These are phyloP conservation scores for Mucor saturninus DNA, from an alignment of 371 early-diverging fungal species.

Conservation along the genomic window DNA sequence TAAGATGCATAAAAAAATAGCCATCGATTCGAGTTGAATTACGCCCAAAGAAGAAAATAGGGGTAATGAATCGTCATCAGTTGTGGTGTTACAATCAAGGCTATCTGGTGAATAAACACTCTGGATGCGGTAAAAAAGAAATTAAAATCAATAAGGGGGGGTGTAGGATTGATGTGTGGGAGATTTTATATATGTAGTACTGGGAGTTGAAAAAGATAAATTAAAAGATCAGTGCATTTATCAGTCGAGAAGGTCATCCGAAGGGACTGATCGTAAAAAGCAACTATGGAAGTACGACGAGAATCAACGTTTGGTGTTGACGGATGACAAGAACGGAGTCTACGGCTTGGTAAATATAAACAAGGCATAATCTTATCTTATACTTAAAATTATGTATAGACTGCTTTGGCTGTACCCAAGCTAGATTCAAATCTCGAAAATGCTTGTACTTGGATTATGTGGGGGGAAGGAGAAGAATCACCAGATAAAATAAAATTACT, in stretches of 20 bases:
- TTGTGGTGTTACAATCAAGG: slow-evolving; percentile 29
- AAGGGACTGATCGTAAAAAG: not conserved
- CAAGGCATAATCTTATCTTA: too few species aligned
- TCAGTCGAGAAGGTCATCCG: not conserved
- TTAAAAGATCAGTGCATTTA: slow-evolving; percentile 12
- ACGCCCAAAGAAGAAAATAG: slow-evolving; percentile 18
- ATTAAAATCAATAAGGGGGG: too few species aligned
- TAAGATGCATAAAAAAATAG: not conserved
- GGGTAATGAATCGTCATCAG: slow-evolving; percentile 11
- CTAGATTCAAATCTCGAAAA: slow-evolving; percentile 1
- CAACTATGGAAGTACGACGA: slow-evolving; percentile 4
- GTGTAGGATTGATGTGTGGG: too few species aligned
- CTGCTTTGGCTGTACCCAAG: slow-evolving; percentile 20
- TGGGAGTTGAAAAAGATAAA: slow-evolving; percentile 11
- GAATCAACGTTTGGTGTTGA: slow-evolving; percentile 6
- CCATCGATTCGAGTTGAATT: slow-evolving; percentile 22
- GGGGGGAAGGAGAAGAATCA: not conserved
- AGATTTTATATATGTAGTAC: not conserved
- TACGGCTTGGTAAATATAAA: slow-evolving; percentile 6
- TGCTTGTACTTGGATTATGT: slow-evolving; percentile 5
- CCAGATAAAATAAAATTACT: slow-evolving; percentile 4
- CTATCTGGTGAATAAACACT: slow-evolving; percentile 22
- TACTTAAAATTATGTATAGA: slow-evolving; percentile 8
- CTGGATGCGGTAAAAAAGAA: slow-evolving; percentile 27
- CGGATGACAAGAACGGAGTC: not conserved